Evolutionary conservation across 495 filamentous ascomycete species (phyloP), one percentile per base, ranked within the genome.

Genomic region (Aspergillus sclerotiicarbonarius): DNA sequence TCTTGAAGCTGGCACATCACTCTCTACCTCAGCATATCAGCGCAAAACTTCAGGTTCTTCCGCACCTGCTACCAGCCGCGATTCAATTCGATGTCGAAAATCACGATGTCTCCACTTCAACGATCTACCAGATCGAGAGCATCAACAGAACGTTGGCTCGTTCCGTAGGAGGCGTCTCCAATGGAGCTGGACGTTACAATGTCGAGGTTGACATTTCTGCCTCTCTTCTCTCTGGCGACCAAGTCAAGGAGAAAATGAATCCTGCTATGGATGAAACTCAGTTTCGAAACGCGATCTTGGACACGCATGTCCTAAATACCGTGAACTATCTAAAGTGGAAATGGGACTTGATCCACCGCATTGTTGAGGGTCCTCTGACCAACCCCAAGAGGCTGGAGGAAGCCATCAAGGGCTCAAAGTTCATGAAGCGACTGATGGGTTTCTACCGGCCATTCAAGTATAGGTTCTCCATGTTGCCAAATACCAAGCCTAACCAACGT

Each of bases 371-470:
- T 0, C 94, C 94, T 5, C 71, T 98, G 37, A 85, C 88, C n/a
- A 96, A 93, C 63, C 83, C 91, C 6, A 96, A 96, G 69, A 82
- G 94, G 43, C 81, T 98, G 9, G 91, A 96, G 62, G 95, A 98
- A 68, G 92, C 93, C 3, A 91, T 97, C 67, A 95, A 93, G 68
- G 90, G 85, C 20, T 92, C 90, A 7, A 98, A 96, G 63, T 98
- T 98, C 67, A 85, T 96, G 62, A 96, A 98, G 72, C 82, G 95
- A 2, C 82, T 98, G 49, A 84, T 96, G 67, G 92, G 90, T 49
- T 98, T 98, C 62, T 96, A 96, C 68, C 83, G 93, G 16, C 94
- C 94, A 6, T 98, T 98, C 78, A 98, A 98, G 68, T 93, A 91
- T 68, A 88, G 92, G 51, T 98, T 96, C 62, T 88, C 90, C 2